Conservation (phyloP, 208 protist species). For the Crithidia fasciculata region DNA sequence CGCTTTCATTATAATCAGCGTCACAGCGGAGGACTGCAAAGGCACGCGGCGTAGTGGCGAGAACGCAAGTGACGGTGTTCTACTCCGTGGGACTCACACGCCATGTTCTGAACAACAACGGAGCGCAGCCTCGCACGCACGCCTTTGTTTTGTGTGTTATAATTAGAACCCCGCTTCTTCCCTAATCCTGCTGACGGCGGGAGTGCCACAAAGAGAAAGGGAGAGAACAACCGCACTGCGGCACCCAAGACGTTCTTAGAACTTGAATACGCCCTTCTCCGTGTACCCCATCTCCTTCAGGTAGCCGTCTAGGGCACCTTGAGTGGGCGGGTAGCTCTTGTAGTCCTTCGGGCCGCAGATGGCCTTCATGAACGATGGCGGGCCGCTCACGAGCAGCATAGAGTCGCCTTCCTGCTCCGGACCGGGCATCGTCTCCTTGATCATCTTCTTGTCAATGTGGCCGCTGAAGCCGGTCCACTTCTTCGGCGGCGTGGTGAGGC, state of each 20-base stretch:
- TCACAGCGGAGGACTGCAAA: neutral
- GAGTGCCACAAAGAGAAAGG: neutral
- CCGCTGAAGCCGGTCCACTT: conserved; percentile 71
- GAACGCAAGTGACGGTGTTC: too few species aligned
- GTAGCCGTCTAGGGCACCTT: conserved; percentile 63
- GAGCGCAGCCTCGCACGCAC: neutral
- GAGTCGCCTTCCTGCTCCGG: conserved; percentile 38
- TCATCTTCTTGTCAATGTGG: conserved; percentile 59
- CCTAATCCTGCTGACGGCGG: neutral
- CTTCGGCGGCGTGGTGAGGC: conserved; percentile 56
- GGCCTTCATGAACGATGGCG: conserved; percentile 76
- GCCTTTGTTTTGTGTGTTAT: neutral
- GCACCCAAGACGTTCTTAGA: conserved; percentile 37
- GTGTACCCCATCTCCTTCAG: conserved; percentile 82
- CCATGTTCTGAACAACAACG: too few species aligned
- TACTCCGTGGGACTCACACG: too few species aligned
- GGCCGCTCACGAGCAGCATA: conserved; percentile 75
- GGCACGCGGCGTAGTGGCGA: neutral
- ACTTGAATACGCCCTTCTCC: conserved; percentile 72
- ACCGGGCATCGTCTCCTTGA: conserved; percentile 70
- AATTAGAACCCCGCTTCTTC: neutral
- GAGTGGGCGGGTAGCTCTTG: conserved; percentile 50
- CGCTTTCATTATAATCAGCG: neutral
- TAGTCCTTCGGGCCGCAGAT: conserved; percentile 81
- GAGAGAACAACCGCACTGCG: neutral